Percentiles rank a stretch among this genome's conserved stretches.
Conservation (phyloP, 495 filamentous ascomycete genomes). For the Pyrenula aspistea region DNA sequence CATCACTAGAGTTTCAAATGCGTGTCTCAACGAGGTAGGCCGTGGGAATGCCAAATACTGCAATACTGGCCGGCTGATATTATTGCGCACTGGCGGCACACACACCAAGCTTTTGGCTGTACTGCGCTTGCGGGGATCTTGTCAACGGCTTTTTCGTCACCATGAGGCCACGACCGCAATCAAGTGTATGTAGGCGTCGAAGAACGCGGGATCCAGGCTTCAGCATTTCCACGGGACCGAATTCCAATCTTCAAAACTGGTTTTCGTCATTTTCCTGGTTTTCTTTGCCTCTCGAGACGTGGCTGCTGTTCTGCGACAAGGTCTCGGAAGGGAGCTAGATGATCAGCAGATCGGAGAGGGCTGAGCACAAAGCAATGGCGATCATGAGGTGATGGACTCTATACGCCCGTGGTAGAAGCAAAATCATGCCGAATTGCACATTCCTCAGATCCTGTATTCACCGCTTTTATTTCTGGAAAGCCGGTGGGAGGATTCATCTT, state of each 20-base stretch:
- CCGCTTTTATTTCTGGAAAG: no score
- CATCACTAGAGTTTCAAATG: background rate
- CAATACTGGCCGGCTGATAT: no score
- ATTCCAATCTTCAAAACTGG: no score
- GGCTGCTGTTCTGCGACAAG: background rate
- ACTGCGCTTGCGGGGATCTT: background rate
- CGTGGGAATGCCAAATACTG: background rate
- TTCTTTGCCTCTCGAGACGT: background rate
- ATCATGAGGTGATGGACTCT: no score
- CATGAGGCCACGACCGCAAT: no score
- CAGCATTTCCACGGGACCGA: no score
- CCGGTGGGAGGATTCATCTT: no score
- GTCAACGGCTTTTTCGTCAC: background rate
- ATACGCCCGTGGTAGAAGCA: no score
- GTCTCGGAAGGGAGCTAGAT: background rate
- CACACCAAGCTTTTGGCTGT: background rate
- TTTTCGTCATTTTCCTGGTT: background rate
- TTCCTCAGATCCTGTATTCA: no score
- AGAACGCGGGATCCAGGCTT: no score
- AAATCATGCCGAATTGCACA: no score
- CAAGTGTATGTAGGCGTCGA: no score
- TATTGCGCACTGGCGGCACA: background rate
- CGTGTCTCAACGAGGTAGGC: background rate
- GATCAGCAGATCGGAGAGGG: background rate
- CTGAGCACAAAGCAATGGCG: background rate